These are phyloP conservation scores for Blastocystis sp. DNA, from an alignment of 352 stramenopile species.

Conservation along the genomic window DNA sequence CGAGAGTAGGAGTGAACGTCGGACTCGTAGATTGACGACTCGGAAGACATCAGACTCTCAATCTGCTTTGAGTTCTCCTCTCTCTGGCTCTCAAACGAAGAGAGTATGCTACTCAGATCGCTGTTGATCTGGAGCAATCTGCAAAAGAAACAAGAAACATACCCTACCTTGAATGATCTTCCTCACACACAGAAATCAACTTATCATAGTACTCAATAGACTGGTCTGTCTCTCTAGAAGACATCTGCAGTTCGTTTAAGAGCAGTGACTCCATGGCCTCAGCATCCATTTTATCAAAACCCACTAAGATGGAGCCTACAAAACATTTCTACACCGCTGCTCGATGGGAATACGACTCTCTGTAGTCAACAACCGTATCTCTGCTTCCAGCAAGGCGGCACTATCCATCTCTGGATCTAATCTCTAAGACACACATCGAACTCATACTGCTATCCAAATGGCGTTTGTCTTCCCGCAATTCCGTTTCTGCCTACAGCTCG, in stretches of 20 bases:
- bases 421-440: neutral
- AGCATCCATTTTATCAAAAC: neutral
- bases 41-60: neutral
- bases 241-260: neutral
- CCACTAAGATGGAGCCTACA: neutral
- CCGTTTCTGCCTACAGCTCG: neutral
- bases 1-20: neutral
- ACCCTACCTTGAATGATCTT: neutral
- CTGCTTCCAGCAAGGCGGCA: neutral
- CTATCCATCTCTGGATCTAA: neutral
- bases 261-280: constrained; percentile 10
- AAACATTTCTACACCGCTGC: neutral
- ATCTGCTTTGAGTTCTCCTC: constrained; percentile 42
- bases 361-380: neutral
- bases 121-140: neutral
- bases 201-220: neutral
- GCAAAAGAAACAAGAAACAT: neutral
- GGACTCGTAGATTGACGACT: neutral
- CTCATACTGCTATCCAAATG: neutral
- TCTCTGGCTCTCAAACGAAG: neutral
- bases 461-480: neutral
- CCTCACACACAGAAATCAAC: neutral
- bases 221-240: neutral
- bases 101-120: neutral
- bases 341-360: neutral